Evolutionary conservation across 2,329 filamentous ascomycete genomes (phyloP).

Genomic region (Apiospora rasikravindrae): DNA sequence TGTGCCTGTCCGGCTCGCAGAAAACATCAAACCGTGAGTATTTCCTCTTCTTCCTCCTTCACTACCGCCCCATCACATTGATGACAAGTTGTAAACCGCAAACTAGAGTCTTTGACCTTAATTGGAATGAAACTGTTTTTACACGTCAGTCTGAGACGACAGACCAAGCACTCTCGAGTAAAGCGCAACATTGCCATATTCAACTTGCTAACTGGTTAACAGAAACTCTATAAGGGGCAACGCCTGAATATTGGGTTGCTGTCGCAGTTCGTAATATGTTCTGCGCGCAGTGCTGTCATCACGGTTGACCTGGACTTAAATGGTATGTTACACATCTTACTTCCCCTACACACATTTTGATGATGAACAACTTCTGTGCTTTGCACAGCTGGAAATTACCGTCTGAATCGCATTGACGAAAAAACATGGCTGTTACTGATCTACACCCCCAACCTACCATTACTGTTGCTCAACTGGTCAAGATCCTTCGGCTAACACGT

Average conservation of each 20-base stretch:
- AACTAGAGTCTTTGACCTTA: constrained; percentile 93
- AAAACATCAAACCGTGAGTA: background rate
- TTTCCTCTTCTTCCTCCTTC: constrained; percentile 11
- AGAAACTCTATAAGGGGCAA: background rate
- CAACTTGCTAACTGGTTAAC: constrained; percentile 21
- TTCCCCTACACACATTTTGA: constrained; percentile 30
- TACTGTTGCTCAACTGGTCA: background rate
- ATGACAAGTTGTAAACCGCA: constrained; percentile 84
- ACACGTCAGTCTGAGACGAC: constrained; percentile 88
- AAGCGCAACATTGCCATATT: constrained; percentile 1
- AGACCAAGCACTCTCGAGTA: constrained; percentile 21
- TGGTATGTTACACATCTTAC: constrained; percentile 38
- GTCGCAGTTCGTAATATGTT: background rate
- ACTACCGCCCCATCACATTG: constrained; percentile 53
- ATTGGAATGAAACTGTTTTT: constrained; percentile 82
- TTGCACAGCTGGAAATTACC: constrained; percentile 94
- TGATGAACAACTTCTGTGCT: constrained; percentile 74
- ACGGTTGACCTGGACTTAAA: constrained; percentile 3
- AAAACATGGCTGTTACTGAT: constrained; percentile 88
- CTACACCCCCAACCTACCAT: constrained; percentile 32
- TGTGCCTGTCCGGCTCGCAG: constrained; percentile 13
- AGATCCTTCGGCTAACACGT: constrained; percentile 19
- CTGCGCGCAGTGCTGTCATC: background rate
- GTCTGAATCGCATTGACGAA: constrained; percentile 83
- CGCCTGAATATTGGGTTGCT: background rate